A percentile compares a stretch with the other conserved stretches of the same genome.
These are phyloP conservation scores for Aspergillus floridensis DNA, from an alignment of 2,329 filamentous ascomycete genomes.

Conservation along the genomic window DNA sequence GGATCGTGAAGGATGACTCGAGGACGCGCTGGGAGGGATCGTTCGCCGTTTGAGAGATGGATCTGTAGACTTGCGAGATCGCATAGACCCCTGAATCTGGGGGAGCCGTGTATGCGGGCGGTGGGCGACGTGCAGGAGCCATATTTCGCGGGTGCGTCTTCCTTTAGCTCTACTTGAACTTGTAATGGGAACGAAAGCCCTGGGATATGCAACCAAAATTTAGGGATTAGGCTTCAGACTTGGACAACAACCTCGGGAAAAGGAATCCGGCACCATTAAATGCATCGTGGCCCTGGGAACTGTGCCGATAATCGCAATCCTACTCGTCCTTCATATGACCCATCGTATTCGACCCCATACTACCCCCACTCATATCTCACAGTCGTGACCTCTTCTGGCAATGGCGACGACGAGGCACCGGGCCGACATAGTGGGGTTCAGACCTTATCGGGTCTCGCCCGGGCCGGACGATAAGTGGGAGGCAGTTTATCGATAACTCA, in stretches of 20 bases:
- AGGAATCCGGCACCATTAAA: not conserved
- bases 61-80: constrained; percentile 35
- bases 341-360: constrained; percentile 4
- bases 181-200: not conserved
- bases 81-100: constrained; percentile 36
- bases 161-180: not conserved
- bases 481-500: not conserved
- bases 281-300: not conserved
- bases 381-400: not conserved
- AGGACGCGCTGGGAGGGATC: constrained; percentile 27
- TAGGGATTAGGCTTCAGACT: not conserved
- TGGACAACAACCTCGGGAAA: not conserved
- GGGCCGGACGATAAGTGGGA: constrained; percentile 1
- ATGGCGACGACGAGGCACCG: not conserved
- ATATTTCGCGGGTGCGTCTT: constrained; percentile 16
- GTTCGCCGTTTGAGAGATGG: constrained; percentile 37
- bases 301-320: constrained; percentile 6
- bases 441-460: constrained; percentile 3
- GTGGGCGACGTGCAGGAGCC: constrained; percentile 31
- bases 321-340: not conserved
- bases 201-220: not conserved
- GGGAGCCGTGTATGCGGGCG: constrained; percentile 40
- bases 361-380: constrained; percentile 2
- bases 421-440: not conserved
- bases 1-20: constrained; percentile 58